Evolutionary conservation across 305 asterid genomes (phyloP).

Genomic region (Solanum chacoense): DNA sequence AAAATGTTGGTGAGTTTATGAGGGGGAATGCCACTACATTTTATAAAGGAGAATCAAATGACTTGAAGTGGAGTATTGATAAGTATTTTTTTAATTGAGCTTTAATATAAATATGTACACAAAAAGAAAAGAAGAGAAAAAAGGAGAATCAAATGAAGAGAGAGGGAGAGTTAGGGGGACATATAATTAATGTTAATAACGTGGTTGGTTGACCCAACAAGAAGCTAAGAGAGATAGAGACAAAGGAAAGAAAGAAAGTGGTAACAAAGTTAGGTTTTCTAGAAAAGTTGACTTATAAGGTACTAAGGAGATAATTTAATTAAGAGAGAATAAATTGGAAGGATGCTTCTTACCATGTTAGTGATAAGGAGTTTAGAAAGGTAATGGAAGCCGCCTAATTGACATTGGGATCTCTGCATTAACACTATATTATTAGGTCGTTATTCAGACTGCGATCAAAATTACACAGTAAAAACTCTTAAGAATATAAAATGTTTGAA

Average conservation of each 20-base stretch:
- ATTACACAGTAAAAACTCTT: too few species aligned
- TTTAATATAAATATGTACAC: too few species aligned
- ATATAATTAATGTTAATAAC: conserved; percentile 29
- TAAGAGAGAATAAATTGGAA: neutral
- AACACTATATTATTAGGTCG: neutral
- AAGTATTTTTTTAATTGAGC: too few species aligned
- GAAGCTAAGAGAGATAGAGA: neutral
- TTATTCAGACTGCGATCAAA: too few species aligned
- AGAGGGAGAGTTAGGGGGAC: conserved; percentile 19
- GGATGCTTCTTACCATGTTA: neutral
- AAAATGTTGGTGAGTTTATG: neutral
- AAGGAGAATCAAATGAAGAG: neutral
- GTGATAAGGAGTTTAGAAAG: neutral
- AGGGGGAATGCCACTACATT: conserved; percentile 1
- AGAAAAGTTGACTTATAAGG: conserved; percentile 26
- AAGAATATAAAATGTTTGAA: too few species aligned
- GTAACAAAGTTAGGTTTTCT: conserved; percentile 16
- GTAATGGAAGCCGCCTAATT: neutral
- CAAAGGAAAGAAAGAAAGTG: neutral
- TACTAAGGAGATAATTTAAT: neutral
- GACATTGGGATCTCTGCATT: neutral
- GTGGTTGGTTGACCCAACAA: conserved; percentile 48
- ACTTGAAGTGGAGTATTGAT: too few species aligned
- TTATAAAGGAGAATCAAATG: conserved; percentile 11
- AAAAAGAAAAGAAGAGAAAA: too few species aligned